Conservation (phyloP, 805 yeast genomes). For the Suhomyces sp. region DNA sequence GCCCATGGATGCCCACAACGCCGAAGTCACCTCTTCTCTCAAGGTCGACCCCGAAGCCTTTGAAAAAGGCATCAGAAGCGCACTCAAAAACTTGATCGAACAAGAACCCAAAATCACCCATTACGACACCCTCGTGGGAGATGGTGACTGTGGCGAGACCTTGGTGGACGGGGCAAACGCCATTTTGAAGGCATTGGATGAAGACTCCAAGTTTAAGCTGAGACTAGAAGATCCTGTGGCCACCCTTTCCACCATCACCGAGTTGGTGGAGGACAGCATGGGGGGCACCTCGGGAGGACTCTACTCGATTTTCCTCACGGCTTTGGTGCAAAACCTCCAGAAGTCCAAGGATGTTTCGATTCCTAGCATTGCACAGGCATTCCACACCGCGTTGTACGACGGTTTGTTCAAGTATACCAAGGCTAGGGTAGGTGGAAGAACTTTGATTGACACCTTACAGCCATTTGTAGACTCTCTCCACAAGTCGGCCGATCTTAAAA, state of each 20-base stretch:
- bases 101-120: conserved; percentile 78
- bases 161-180: conserved; percentile 79
- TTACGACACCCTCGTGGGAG: conserved; percentile 88
- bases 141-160: conserved; percentile 97
- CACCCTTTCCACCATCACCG: conserved; percentile 70
- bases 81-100: conserved; percentile 26
- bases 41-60: conserved; percentile 43
- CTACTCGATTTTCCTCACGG: conserved; percentile 80
- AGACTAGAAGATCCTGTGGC: conserved; percentile 48
- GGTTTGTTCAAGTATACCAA: conserved; percentile 81
- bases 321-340: conserved; percentile 55
- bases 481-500: conserved; percentile 47
- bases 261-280: conserved; percentile 84
- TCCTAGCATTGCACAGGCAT: conserved; percentile 43
- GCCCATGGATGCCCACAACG: conserved; percentile 22
- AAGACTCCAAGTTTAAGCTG: conserved; percentile 24
- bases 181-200: conserved; percentile 51
- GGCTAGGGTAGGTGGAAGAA: conserved; percentile 86
- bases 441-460: conserved; percentile 82
- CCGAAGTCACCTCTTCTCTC: conserved; percentile 23
- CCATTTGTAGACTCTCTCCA: conserved; percentile 74
- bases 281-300: conserved; percentile 97
- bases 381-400: conserved; percentile 56
- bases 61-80: conserved; percentile 47
- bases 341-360: conserved; percentile 31